Evolutionary conservation across 2,329 filamentous ascomycete genomes (phyloP), one percentile per base, ranked within the genome.

Genomic region (Pestalotiopsis sp.): DNA sequence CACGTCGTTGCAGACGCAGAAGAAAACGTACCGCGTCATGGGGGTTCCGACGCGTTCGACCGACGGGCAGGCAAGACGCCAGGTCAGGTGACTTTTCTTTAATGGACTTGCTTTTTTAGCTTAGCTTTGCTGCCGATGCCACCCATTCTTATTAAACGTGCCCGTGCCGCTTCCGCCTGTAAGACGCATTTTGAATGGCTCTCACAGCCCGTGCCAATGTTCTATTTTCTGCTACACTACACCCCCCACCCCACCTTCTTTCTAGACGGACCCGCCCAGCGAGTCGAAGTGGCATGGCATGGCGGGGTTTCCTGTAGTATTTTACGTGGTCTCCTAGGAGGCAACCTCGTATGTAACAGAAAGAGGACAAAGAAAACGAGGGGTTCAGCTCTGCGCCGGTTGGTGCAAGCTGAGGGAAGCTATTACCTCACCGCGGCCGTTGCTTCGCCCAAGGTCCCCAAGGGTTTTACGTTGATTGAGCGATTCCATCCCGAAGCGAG

Each of bases 31-130:
- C 17, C 58, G 58, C 58, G 58, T 61, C 35, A 38, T 39, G 14
- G 35, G 14, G 13, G 4, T 11, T 17, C 11, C 35, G 58, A 61
- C 62, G 62, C 62, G 62, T 65, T 24, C 35, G 7, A 20, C 10
- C 2, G 14, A 38, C 20, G 1, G 24, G 57, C 26, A 55, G 55
- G 24, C 40, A 40, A 48, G n/a, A 40, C 66, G 60, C 66, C 66
- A 64, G 48, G 59, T 67, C 66, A 67, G 35, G 66, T 67, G 66
- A 67, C 59, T 39, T 10, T 13, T 24, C 20, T 35, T 59, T 56
- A 71, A 39, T 69, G 67, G 69, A 44, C 11, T 14, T 17, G 17
- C 13, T 17, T 44, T 44, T 44, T n/a, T 52, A 52, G 44, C 44
- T 52, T n/a, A n/a, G n/a, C n/a, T 52, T 52, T 52, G 44, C 20